Percentiles rank a stretch among this genome's conserved stretches.
These are phyloP conservation scores for Xylaria telfairii DNA, from an alignment of 495 filamentous ascomycete species.

Conservation along the genomic window DNA sequence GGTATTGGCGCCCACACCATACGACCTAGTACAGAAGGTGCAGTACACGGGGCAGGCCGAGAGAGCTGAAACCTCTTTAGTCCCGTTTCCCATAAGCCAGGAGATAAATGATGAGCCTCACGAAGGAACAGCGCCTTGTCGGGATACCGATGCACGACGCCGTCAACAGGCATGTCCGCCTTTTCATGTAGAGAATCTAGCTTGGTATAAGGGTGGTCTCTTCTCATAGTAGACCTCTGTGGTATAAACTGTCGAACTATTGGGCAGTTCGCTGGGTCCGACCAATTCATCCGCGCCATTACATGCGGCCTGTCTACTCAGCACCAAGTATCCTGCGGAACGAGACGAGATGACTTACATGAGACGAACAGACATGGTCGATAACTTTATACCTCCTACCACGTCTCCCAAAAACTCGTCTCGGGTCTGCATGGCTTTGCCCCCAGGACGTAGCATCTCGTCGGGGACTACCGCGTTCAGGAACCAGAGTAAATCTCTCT, in stretches of 20 bases:
- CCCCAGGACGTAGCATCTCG: conserved; percentile 44
- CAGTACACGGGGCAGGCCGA: conserved; percentile 66
- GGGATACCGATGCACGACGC: conserved; percentile 63
- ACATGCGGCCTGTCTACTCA: conserved; percentile 57
- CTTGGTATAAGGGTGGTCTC: conserved; percentile 52
- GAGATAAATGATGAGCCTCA: conserved; percentile 36
- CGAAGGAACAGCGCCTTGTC: conserved; percentile 66
- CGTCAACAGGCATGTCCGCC: conserved; percentile 53
- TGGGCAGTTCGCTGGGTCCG: conserved; percentile 59
- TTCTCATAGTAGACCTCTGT: conserved; percentile 52
- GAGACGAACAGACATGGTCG: conserved; percentile 61
- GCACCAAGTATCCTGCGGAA: not conserved
- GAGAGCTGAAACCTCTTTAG: conserved; percentile 45
- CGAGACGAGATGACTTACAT: conserved; percentile 40
- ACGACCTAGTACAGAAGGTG: conserved; percentile 64
- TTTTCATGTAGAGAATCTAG: conserved; percentile 58
- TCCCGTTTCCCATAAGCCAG: not conserved
- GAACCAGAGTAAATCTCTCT: conserved; percentile 26
- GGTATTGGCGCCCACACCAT: conserved; percentile 59
- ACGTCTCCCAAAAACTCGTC: conserved; percentile 60
- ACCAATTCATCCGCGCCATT: conserved; percentile 60
- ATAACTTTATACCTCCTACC: conserved; percentile 50
- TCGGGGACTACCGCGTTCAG: conserved; percentile 54
- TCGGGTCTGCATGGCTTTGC: conserved; percentile 44
- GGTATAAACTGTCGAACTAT: conserved; percentile 62